Base-by-base conservation (phyloP, 2,329 filamentous ascomycete species). In the Pseudodiploospora longispora region DNA sequence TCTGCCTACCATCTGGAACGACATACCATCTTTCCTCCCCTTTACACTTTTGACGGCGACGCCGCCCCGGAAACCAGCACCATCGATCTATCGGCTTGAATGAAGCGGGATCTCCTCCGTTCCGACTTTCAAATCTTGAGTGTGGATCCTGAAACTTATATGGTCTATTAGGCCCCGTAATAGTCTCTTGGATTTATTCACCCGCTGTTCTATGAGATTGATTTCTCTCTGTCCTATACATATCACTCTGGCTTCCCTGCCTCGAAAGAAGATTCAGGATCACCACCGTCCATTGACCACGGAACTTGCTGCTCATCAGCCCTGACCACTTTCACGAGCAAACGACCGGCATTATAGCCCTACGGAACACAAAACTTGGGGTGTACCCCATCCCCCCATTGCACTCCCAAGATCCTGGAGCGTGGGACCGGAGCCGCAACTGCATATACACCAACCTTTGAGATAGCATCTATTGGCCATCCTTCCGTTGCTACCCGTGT, bases 341-440 rank as follows among this genome's bases (percentile, higher is more conserved):
- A 46, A 19, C 39, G 28, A 44, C 38, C 44, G 45, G 45, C 45
- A 47, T 44, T 36, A 36, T 44, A 47, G 45, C 42, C 45, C 42
- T 47, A 44, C 38, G 19, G 19, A 19, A 19, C 19, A 19, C 2
- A 19, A 40, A 35, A 31, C 38, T 40, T 27, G 38, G 38, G 27
- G 38, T 27, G 19, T 19, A 19, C 28, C 32, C 38, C 32, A 30
- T 40, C 29, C 38, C 12, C 28, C 29, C 27, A 40, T 31, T 40
- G 19, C 38, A 40, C 6, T 31, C 32, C 19, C 10, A 30, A 6
- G 44, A 44, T 42, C 45, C 45, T 34, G 19, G 41, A 30, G 19
- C 42, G 28, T 38, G 45, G 42, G 27, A 44, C 41, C 38, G 44
- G 41, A 10, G 34, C 38, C 27, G 35, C 30, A 38, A 19, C 30